These are phyloP conservation scores for Rhipidocladum racemiflorum DNA, from an alignment of 176 grass and related monocot species.

Conservation along the genomic window DNA sequence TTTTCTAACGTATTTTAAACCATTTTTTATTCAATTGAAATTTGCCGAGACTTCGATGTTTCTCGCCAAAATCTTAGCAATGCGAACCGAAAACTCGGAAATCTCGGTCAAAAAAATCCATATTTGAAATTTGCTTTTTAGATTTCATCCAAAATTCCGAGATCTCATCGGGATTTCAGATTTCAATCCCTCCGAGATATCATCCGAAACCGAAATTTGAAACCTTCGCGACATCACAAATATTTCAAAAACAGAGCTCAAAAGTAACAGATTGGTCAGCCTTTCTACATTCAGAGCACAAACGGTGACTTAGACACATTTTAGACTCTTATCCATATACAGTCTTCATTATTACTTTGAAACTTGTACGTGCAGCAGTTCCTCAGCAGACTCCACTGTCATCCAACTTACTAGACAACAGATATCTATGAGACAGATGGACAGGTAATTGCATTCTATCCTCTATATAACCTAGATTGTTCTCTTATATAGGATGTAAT, in stretches of 20 bases:
- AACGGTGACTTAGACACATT: not conserved
- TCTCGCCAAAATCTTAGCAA: no score
- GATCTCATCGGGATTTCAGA: no score
- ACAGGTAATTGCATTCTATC: conserved; percentile 17
- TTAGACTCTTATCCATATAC: conserved; percentile 27
- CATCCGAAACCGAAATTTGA: no score
- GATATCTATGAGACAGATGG: conserved; percentile 1
- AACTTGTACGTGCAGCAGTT: conserved; percentile 29
- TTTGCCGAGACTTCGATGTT: no score
- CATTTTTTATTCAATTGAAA: no score
- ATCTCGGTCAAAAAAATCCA: no score
- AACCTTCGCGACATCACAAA: no score
- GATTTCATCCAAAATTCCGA: no score
- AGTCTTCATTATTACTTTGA: conserved; percentile 38
- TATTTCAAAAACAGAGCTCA: not conserved
- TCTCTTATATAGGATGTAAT: conserved; percentile 22
- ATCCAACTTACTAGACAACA: conserved; percentile 37
- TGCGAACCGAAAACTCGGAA: no score
- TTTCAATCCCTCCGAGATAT: no score
- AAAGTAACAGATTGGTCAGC: not conserved
- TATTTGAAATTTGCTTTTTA: no score
- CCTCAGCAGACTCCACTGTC: conserved; percentile 17
- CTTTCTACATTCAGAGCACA: not conserved
- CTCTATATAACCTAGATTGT: conserved; percentile 40
- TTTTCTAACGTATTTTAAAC: no score